Evolutionary conservation across 176 grass and related monocot genomes (phyloP).

Genomic region (Metroxylon sagu): DNA sequence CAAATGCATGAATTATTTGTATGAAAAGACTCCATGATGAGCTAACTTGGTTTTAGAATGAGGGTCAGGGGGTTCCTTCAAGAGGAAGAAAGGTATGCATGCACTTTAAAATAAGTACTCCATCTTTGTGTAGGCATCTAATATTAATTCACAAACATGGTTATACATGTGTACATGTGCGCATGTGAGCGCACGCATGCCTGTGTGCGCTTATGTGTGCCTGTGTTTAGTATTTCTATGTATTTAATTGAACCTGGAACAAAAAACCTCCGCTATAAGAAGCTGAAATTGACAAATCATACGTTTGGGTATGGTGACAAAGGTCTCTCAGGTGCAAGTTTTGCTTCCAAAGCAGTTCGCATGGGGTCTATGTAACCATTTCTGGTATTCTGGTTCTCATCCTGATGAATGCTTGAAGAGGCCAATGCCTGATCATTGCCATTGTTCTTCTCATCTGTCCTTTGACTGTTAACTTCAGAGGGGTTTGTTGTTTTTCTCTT

Average conservation of each 20-base stretch:
- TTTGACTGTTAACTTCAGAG: conserved; percentile 24
- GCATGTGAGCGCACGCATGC: too few species aligned
- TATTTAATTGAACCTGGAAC: neutral
- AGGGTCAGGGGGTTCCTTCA: neutral
- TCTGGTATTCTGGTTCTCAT: neutral
- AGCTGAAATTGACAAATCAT: conserved; percentile 19
- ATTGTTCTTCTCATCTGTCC: conserved; percentile 19
- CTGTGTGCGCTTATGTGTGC: too few species aligned
- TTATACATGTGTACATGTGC: too few species aligned
- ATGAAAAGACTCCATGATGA: neutral
- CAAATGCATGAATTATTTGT: neutral
- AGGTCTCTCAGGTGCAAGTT: conserved; percentile 18
- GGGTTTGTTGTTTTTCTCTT: conserved; percentile 19
- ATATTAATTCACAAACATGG: too few species aligned
- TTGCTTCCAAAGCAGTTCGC: conserved; percentile 19
- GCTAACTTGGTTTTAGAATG: neutral
- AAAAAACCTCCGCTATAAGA: neutral
- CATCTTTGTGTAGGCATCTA: too few species aligned
- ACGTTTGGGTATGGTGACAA: conserved; percentile 63
- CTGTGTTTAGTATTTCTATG: too few species aligned
- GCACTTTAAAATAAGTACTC: too few species aligned
- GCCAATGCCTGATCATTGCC: conserved; percentile 18
- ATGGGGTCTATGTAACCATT: conserved; percentile 20
- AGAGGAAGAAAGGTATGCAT: too few species aligned
- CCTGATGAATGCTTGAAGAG: conserved; percentile 21